Base-by-base conservation (phyloP, 129 eudicot species). In the Tagetes patula region DNA sequence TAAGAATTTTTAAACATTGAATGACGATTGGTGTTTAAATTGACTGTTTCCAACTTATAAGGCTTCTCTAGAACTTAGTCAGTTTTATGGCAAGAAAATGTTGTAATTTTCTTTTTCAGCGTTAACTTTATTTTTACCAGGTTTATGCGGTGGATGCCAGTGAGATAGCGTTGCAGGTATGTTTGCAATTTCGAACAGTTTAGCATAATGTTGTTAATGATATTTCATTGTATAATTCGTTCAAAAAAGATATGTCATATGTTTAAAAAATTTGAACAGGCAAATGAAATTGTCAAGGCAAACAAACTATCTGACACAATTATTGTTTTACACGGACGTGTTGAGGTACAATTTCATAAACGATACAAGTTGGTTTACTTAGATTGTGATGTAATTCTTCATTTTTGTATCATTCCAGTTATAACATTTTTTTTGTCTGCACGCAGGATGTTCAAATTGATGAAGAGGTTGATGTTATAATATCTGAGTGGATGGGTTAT, bases 401-500 rank as follows among this genome's bases (percentile, higher is more conserved):
- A 54, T 12, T 20, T 13, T 30, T 10, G 20, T 30, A 34, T 10
- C 3, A 66, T 67, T 11, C 65, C 47, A 38, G 11, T 45, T 46
- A 60, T 32, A 8, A 39, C 13, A 39, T 64, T 43, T 3, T 50
- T 50, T 4, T 34, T 72, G 9, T 59, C 12, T 67, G 3, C 13
- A 43, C 75, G 65, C 84, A 95, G 99, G 99, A 95, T 86, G 96
- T 95, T 74, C 94, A 90, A 75, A 95, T 95, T 65, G 86, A 90
- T 71, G 99, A 90, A 81, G 86, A 90, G 74, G 99, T 95, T 54
- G 99, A 95, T 86, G 99, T 95, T 54, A 95, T 95, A 68, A 80
- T 95, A 72, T 95, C 99, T 31, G 99, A 95, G 77, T 95, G 99
- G 99, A 95, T 95, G 99, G 99, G 99, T 41, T 95, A 95, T 85